These are phyloP conservation scores for Melanopsichium pennsylvanicum DNA, from an alignment of 1,284 basidiomycete genomes.

Conservation along the genomic window DNA sequence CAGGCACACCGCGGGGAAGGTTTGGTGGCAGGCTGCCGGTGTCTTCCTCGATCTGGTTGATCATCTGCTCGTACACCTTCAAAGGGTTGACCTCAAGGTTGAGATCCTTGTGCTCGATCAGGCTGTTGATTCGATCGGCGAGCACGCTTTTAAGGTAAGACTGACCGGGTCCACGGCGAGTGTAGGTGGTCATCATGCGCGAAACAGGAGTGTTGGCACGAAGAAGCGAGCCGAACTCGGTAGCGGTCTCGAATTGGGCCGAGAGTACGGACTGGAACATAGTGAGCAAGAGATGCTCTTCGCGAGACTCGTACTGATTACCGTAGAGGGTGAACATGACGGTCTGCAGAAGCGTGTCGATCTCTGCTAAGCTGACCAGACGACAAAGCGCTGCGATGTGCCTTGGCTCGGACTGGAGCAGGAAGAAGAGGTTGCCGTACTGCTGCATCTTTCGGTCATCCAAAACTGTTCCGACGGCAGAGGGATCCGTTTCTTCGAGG, in stretches of 20 bases:
- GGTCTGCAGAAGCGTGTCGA: conserved; percentile 97
- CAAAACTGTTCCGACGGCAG: conserved; percentile 67
- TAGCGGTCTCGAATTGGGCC: conserved; percentile 97
- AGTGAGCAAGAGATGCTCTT: conserved; percentile 95
- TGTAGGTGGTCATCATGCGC: conserved; percentile 99
- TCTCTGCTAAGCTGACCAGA: conserved; percentile 94
- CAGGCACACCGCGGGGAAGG: conserved; percentile 87
- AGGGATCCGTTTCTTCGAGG: conserved; percentile 88
- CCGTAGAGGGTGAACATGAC: conserved; percentile 99
- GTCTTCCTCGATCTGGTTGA: conserved; percentile 93
- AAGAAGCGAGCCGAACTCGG: conserved; percentile 94
- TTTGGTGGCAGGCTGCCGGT: conserved; percentile 87
- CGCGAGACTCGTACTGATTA: conserved; percentile 98
- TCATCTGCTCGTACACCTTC: conserved; percentile 73
- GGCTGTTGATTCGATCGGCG: conserved; percentile 94
- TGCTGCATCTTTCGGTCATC: conserved; percentile 92
- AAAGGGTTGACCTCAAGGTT: conserved; percentile 98
- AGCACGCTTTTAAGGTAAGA: conserved; percentile 96
- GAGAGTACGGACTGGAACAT: conserved; percentile 98
- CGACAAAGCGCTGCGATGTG: conserved; percentile 96
- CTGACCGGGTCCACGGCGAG: conserved; percentile 94
- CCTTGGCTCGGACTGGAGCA: conserved; percentile 94
- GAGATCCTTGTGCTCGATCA: conserved; percentile 97
- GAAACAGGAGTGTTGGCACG: conserved; percentile 98
- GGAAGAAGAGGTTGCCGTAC: conserved; percentile 98